Percentiles rank a stretch among this genome's conserved stretches.
Conservation (phyloP, 306 rosid genomes). For the Glycyrrhiza uralensis region DNA sequence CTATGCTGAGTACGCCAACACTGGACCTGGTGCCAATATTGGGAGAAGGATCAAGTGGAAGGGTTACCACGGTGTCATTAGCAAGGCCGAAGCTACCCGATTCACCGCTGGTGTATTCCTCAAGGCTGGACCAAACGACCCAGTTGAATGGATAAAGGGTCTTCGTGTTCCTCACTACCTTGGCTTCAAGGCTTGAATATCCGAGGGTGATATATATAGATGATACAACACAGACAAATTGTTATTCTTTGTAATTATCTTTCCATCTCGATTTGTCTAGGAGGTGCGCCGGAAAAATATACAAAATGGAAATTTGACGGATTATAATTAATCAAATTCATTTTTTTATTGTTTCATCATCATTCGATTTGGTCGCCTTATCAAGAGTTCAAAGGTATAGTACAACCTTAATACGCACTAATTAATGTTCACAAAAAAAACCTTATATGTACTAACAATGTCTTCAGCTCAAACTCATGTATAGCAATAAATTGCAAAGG, state of each 20-base stretch:
- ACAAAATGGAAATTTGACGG: not conserved
- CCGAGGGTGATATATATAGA: not conserved
- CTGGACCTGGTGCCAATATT: slow-evolving; percentile 50
- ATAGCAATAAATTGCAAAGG: no score
- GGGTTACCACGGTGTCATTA: slow-evolving; percentile 34
- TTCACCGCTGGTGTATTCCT: slow-evolving; percentile 39
- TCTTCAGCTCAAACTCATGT: no score
- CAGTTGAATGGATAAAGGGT: slow-evolving; percentile 32
- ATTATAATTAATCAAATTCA: not conserved
- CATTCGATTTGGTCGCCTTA: no score
- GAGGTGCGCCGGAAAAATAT: not conserved
- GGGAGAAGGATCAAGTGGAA: slow-evolving; percentile 50
- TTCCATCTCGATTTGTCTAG: not conserved
- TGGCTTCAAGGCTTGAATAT: slow-evolving; percentile 15
- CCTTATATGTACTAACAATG: no score
- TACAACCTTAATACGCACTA: no score
- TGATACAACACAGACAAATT: not conserved
- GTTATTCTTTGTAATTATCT: slow-evolving; percentile 10
- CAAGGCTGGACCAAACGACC: not conserved
- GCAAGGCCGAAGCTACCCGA: slow-evolving; percentile 32
- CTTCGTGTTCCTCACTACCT: slow-evolving; percentile 12
- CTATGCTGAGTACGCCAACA: slow-evolving; percentile 55
- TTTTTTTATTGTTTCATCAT: not conserved
- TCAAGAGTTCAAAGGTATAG: no score
- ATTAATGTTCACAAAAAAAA: no score